Percentiles rank a stretch among this genome's conserved stretches.
phyloP scores from a whole-genome alignment of 495 filamentous ascomycete genomes.

The Ramalina intermedia region DNA sequence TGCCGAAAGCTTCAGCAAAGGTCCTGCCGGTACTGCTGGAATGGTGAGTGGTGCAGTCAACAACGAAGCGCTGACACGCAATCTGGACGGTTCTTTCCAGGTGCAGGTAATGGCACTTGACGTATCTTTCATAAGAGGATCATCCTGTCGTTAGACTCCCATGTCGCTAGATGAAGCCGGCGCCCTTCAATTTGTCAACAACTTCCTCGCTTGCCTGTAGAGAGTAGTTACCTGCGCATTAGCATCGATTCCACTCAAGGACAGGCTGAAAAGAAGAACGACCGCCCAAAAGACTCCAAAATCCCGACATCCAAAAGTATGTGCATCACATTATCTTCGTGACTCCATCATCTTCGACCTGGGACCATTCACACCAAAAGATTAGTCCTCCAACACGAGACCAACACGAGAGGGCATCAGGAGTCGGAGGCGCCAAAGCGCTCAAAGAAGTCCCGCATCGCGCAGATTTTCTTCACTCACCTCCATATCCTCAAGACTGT shows the following conservation, averaged over 20 bases:
- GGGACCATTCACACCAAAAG: conserved; percentile 25
- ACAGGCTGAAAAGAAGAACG: no score
- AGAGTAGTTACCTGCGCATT: not conserved
- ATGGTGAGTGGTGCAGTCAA: no score
- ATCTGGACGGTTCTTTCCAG: no score
- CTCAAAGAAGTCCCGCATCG: not conserved
- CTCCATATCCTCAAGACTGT: conserved; percentile 95
- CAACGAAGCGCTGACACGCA: no score
- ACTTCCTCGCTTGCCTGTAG: conserved; percentile 2
- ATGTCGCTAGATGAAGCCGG: not conserved
- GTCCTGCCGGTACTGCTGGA: no score
- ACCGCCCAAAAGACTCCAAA: no score
- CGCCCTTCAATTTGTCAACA: not conserved
- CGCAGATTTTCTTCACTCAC: conserved; percentile 38
- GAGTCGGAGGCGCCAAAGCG: not conserved
- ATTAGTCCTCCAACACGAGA: conserved; percentile 11
- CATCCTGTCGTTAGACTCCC: no score
- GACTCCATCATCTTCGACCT: conserved; percentile 88
- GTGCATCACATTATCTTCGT: conserved; percentile 82
- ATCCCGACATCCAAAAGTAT: not conserved
- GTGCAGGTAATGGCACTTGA: no score
- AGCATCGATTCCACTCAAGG: no score
- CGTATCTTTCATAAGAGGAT: no score
- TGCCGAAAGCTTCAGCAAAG: no score
- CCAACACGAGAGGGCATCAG: not conserved